A percentile compares a stretch with the other conserved stretches of the same genome.
These are phyloP conservation scores for Setomelanomma holmii DNA, from an alignment of 2,329 filamentous ascomycete species.

Conservation along the genomic window DNA sequence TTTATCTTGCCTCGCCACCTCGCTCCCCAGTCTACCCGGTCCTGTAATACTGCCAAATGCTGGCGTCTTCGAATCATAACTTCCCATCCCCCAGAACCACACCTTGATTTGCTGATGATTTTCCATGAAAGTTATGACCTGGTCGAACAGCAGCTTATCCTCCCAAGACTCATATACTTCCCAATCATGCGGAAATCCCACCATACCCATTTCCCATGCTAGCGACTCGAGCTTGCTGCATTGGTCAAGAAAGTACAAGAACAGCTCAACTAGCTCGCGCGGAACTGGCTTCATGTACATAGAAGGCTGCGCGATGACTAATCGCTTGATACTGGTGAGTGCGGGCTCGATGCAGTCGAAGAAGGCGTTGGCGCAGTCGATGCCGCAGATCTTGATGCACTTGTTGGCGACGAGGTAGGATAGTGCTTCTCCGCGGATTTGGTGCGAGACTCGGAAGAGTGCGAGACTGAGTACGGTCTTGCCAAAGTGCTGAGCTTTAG, in stretches of 20 bases:
- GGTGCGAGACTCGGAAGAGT: slow-evolving; percentile 27
- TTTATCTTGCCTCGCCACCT: background rate
- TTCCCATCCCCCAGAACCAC: background rate
- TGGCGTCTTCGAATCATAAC: background rate
- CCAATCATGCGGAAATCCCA: too few relatives aligned
- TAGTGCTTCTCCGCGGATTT: slow-evolving; percentile 29
- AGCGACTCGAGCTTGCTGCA: background rate
- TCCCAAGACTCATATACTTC: too few relatives aligned
- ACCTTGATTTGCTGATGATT: background rate
- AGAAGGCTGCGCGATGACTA: background rate
- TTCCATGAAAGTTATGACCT: background rate
- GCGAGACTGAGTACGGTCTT: slow-evolving; percentile 13
- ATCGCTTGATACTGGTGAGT: slow-evolving; percentile 4
- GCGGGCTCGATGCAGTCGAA: slow-evolving; percentile 8
- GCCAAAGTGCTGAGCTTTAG: slow-evolving; percentile 12
- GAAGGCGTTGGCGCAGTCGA: slow-evolving; percentile 13
- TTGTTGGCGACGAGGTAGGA: slow-evolving; percentile 26
- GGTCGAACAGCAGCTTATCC: too few relatives aligned
- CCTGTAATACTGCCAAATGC: background rate
- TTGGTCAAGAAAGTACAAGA: slow-evolving; percentile 1
- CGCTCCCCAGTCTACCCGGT: background rate
- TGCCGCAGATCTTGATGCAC: slow-evolving; percentile 10
- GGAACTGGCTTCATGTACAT: background rate
- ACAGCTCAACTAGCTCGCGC: background rate
- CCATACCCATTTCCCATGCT: background rate